A percentile compares a stretch with the other conserved stretches of the same genome.
Evolutionary conservation across 2,329 filamentous ascomycete species (phyloP).

Genomic region (Rachicladosporium sp.): DNA sequence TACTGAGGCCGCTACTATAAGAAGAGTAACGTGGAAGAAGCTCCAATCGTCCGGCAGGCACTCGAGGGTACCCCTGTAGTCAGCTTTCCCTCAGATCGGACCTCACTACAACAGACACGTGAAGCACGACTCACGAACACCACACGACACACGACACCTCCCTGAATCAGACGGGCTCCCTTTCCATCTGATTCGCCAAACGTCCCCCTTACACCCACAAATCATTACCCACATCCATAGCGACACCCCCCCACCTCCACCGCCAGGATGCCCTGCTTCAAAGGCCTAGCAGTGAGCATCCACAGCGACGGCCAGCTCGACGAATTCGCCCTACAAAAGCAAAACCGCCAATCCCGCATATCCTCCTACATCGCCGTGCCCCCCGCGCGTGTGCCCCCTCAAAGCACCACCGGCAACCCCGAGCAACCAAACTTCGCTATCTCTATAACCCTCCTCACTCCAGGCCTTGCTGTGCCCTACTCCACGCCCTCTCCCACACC

Average conservation of each 20-base stretch:
- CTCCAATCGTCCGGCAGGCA: too few relatives aligned
- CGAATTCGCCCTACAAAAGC: slow-evolving; percentile 90
- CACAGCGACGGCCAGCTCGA: slow-evolving; percentile 71
- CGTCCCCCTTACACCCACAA: too few relatives aligned
- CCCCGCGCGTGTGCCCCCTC: slow-evolving; percentile 59
- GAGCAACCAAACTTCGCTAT: slow-evolving; percentile 96
- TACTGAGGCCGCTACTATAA: too few relatives aligned
- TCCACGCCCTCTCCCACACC: slow-evolving; percentile 71
- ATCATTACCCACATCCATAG: too few relatives aligned
- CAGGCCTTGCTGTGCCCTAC: slow-evolving; percentile 80
- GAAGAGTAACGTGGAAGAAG: too few relatives aligned
- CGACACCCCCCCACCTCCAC: slow-evolving; percentile 4
- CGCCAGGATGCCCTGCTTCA: slow-evolving; percentile 79
- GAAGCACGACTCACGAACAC: neutral
- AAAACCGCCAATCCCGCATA: slow-evolving; percentile 81
- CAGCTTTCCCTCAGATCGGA: too few relatives aligned
- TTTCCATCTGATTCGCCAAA: too few relatives aligned
- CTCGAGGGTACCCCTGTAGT: too few relatives aligned
- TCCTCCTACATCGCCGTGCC: slow-evolving; percentile 96
- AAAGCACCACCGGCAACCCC: slow-evolving; percentile 58
- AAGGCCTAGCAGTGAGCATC: slow-evolving; percentile 96
- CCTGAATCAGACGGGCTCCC: neutral
- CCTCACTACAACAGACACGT: too few relatives aligned
- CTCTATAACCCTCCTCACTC: slow-evolving; percentile 88
- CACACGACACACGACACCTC: neutral